Percentiles rank a stretch among this genome's conserved stretches.
Evolutionary conservation across 805 yeast genomes (phyloP).

Genomic region (Priceomyces medius): DNA sequence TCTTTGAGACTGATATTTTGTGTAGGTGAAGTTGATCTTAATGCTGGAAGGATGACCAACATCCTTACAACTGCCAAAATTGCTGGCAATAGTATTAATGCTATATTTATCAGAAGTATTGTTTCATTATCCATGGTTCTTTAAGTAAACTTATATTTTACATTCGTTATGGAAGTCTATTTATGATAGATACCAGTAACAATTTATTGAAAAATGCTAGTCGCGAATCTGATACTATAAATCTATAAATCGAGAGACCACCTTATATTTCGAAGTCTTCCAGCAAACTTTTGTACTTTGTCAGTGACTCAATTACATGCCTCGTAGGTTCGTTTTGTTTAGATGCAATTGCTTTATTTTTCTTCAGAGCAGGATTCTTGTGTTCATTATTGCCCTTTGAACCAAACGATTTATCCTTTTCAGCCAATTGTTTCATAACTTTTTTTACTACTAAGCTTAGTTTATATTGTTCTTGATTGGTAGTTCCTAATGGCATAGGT

Average conservation of each 20-base stretch:
- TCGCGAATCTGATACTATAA: background rate
- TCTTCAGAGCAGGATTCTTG: background rate
- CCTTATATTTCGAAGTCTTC: slow-evolving; percentile 16
- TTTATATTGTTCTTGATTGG: slow-evolving; percentile 46
- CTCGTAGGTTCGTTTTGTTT: background rate
- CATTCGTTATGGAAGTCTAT: background rate
- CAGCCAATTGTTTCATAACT: slow-evolving; percentile 53
- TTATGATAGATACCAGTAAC: slow-evolving; percentile 1
- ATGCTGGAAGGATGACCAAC: slow-evolving; percentile 22
- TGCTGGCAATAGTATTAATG: slow-evolving; percentile 19
- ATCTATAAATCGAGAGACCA: too few species aligned
- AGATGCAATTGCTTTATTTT: background rate
- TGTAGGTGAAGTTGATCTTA: slow-evolving; percentile 4
- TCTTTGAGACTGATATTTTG: background rate
- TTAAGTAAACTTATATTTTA: background rate
- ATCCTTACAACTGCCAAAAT: slow-evolving; percentile 22
- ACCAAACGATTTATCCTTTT: slow-evolving; percentile 26
- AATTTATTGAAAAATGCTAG: background rate
- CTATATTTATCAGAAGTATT: slow-evolving; percentile 13
- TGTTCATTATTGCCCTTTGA: background rate
- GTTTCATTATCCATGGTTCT: slow-evolving; percentile 22
- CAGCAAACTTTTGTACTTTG: slow-evolving; percentile 10
- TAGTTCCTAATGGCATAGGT: slow-evolving; percentile 39
- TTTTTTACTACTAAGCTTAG: slow-evolving; percentile 50
- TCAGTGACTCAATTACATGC: background rate